Conservation (phyloP, 2,329 filamentous ascomycete genomes). For the Camillea tinctor region DNA sequence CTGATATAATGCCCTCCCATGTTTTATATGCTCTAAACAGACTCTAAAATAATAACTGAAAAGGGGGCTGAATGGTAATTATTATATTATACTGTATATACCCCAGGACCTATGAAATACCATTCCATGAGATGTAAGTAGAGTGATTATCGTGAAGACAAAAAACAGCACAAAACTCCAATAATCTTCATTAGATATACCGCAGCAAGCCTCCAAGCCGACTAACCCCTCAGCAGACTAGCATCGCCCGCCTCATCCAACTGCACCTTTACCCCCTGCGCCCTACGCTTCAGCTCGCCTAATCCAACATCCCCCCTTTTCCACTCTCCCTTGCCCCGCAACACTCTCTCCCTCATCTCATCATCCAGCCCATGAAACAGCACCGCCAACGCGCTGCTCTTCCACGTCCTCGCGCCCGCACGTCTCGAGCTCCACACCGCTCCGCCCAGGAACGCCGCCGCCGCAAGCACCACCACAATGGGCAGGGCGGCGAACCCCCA, state of each 20-base stretch:
- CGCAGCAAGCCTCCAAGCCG: not conserved
- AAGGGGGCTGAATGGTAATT: too few relatives aligned
- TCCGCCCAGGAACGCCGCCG: constrained; percentile 30
- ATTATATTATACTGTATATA: too few relatives aligned
- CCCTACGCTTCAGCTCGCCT: constrained; percentile 25
- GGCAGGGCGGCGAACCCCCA: constrained; percentile 37
- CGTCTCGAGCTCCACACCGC: constrained; percentile 26
- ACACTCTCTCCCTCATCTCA: constrained; percentile 24
- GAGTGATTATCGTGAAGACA: not conserved
- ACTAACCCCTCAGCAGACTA: not conserved
- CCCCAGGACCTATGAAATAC: too few relatives aligned
- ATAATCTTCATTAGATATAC: not conserved
- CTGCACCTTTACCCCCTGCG: constrained; percentile 26
- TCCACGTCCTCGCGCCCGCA: constrained; percentile 32
- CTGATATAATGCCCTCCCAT: too few relatives aligned
- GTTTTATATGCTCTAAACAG: too few relatives aligned
- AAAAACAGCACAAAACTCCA: not conserved
- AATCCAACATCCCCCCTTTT: constrained; percentile 5
- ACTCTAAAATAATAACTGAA: too few relatives aligned
- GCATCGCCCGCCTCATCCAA: constrained; percentile 22
- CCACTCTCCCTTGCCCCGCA: constrained; percentile 4
- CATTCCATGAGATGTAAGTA: too few relatives aligned
- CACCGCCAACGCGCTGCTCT: constrained; percentile 36
- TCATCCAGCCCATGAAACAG: constrained; percentile 37
- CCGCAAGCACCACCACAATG: constrained; percentile 29